Evolutionary conservation across 495 filamentous ascomycete genomes (phyloP).

Genomic region (Penicillium parvum): DNA sequence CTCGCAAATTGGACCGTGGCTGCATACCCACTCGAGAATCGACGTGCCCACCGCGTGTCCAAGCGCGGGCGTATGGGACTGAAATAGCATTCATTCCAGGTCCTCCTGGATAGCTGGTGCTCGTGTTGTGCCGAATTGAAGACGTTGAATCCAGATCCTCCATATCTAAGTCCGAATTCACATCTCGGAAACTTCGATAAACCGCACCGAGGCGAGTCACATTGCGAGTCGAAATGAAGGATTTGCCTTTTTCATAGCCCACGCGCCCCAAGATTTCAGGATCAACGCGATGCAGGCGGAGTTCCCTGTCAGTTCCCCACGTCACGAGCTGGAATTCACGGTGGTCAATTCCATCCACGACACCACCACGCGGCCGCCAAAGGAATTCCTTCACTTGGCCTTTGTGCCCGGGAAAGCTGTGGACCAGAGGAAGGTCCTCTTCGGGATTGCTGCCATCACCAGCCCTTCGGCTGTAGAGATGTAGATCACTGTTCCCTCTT

Average conservation of each 20-base stretch:
- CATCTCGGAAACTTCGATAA: slow-evolving; percentile 82
- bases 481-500: slow-evolving; percentile 75
- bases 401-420: slow-evolving; percentile 75
- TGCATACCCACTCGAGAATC: slow-evolving; percentile 60
- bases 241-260: slow-evolving; percentile 69
- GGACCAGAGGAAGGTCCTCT: slow-evolving; percentile 52
- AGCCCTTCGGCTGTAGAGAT: slow-evolving; percentile 73
- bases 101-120: slow-evolving; percentile 24
- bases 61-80: slow-evolving; percentile 39
- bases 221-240: slow-evolving; percentile 59
- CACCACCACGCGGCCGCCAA: slow-evolving; percentile 74
- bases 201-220: slow-evolving; percentile 75
- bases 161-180: slow-evolving; percentile 31
- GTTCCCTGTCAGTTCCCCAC: slow-evolving; percentile 81
- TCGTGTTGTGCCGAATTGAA: slow-evolving; percentile 25
- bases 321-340: slow-evolving; percentile 91
- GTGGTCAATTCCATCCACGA: slow-evolving; percentile 71
- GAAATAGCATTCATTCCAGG: slow-evolving; percentile 50
- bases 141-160: slow-evolving; percentile 32
- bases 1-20: slow-evolving; percentile 50
- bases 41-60: slow-evolving; percentile 42
- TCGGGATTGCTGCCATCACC: slow-evolving; percentile 41
- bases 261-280: slow-evolving; percentile 60
- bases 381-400: slow-evolving; percentile 91
- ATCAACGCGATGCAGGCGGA: slow-evolving; percentile 74